Percentiles rank a stretch among this genome's conserved stretches.
Evolutionary conservation across 208 protist genomes (phyloP).

Genomic region (Balamuthia mandrillaris): DNA sequence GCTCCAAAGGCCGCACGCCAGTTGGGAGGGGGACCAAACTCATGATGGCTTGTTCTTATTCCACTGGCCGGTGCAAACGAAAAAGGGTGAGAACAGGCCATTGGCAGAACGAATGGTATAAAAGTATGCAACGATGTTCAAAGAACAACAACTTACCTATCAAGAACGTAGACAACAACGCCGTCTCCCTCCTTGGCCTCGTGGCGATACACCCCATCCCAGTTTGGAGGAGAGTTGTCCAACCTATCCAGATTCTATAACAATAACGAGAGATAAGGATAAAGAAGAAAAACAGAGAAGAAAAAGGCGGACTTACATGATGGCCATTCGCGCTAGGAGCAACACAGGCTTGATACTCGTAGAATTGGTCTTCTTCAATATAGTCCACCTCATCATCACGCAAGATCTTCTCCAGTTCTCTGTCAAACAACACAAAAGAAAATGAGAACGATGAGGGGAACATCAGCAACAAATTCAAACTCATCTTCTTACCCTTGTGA

Average conservation of each 20-base stretch:
- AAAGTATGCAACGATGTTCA: background rate
- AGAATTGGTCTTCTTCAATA: slow-evolving; percentile 36
- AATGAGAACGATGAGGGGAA: background rate
- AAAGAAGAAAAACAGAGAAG: too few species aligned
- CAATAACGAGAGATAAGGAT: too few species aligned
- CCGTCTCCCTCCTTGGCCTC: background rate
- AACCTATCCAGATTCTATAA: slow-evolving; percentile 33
- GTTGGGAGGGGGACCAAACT: slow-evolving; percentile 6
- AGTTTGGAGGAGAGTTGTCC: background rate
- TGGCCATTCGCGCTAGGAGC: too few species aligned
- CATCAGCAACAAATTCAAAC: background rate
- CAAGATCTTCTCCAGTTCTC: too few species aligned
- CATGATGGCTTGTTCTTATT: slow-evolving; percentile 10
- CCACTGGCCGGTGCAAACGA: background rate
- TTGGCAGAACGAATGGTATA: background rate
- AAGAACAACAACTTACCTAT: background rate
- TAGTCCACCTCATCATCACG: slow-evolving; percentile 8
- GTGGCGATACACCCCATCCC: background rate
- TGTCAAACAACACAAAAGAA: background rate
- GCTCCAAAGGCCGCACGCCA: too few species aligned
- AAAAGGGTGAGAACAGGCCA: background rate
- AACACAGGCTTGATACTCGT: too few species aligned
- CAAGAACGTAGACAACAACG: slow-evolving; percentile 38
- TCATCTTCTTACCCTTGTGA: background rate
- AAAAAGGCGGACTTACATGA: too few species aligned